Evolutionary conservation across 768 basidiomycete genomes (phyloP).

Genomic region (Lactarius deliciosus): DNA sequence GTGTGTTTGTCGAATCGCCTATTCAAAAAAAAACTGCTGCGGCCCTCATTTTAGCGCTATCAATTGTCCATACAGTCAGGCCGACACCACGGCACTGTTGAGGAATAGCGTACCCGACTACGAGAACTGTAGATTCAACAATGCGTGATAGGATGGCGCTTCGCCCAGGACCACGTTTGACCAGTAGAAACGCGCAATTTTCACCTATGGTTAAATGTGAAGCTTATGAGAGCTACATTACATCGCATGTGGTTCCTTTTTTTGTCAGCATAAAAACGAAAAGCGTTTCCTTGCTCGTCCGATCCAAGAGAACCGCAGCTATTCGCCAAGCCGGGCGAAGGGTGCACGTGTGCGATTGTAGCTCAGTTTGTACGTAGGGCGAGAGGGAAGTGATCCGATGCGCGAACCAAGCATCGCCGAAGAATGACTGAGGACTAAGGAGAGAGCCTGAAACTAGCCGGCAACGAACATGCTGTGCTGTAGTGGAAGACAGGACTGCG

Average conservation of each 20-base stretch:
- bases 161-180: background rate
- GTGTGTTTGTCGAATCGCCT: background rate
- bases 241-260: background rate
- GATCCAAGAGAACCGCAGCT: background rate
- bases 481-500: background rate
- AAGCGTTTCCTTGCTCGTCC: background rate
- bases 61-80: background rate
- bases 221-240: background rate
- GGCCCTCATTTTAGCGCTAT: background rate
- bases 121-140: background rate
- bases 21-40: background rate
- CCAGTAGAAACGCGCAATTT: background rate
- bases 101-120: background rate
- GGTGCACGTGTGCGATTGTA: no score
- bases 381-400: background rate
- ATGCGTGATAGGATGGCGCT: background rate
- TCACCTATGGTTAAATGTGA: background rate
- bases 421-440: background rate
- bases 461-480: background rate
- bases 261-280: background rate
- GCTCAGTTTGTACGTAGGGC: no score
- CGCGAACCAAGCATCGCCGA: background rate
- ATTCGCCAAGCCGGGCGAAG: no score
- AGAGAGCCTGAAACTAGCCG: background rate
- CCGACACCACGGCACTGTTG: background rate